Conservation (phyloP, 208 protist species). For the Naegleria fowleri region DNA sequence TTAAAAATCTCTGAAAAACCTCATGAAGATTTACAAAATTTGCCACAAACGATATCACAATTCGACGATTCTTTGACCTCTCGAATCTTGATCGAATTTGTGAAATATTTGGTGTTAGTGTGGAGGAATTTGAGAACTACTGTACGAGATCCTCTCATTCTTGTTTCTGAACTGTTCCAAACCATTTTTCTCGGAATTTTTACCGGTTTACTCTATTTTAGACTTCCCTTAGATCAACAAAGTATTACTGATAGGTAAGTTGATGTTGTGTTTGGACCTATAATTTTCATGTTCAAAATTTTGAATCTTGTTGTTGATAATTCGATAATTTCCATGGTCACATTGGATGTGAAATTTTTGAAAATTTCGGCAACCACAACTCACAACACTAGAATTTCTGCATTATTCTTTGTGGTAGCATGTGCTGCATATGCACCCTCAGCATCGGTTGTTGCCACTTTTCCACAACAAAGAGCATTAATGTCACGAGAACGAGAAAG, state of each 20-base stretch:
- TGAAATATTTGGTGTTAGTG: not conserved
- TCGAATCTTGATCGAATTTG: not conserved
- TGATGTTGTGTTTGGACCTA: too few relatives aligned
- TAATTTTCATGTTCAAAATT: too few relatives aligned
- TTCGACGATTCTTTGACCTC: not conserved
- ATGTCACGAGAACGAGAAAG: not conserved
- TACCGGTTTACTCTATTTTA: not conserved
- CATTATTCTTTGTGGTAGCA: not conserved
- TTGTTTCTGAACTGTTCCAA: not conserved
- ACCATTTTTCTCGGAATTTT: not conserved
- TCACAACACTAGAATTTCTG: not conserved
- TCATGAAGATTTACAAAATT: too few relatives aligned
- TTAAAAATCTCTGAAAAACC: not conserved
- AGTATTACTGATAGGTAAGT: not conserved
- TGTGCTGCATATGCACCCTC: not conserved
- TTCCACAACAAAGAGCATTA: not conserved
- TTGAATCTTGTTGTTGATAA: too few relatives aligned
- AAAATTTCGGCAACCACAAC: too few relatives aligned
- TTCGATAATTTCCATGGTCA: too few relatives aligned
- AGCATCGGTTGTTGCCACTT: not conserved
- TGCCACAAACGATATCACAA: too few relatives aligned
- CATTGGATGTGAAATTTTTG: too few relatives aligned
- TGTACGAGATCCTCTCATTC: not conserved
- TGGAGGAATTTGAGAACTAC: not conserved
- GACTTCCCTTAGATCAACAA: not conserved